A percentile compares a stretch with the other conserved stretches of the same genome.
Conservation (phyloP, 305 asterid species). For the Fraxinus paxiana region DNA sequence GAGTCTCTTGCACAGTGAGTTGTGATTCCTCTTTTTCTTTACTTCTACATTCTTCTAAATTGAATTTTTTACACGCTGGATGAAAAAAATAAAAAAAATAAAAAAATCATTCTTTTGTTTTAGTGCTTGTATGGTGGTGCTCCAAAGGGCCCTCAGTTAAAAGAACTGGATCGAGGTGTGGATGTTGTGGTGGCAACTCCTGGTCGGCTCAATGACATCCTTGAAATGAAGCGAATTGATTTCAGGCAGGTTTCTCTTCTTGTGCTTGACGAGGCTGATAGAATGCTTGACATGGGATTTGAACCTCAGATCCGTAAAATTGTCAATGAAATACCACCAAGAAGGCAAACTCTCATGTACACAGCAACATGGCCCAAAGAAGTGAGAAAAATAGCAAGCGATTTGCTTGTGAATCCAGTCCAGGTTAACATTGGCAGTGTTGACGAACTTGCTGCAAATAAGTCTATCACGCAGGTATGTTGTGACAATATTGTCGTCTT, state of each 20-base stretch:
- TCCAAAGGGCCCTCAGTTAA: too few species aligned
- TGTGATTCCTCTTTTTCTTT: neutral
- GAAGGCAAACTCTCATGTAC: constrained; percentile 97
- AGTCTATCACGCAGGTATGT: constrained; percentile 85
- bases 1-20: constrained; percentile 84
- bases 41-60: neutral
- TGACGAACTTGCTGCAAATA: constrained; percentile 88
- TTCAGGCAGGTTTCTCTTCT: too few species aligned
- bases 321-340: constrained; percentile 89
- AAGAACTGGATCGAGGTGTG: too few species aligned
- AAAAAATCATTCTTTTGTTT: neutral
- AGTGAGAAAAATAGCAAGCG: constrained; percentile 83
- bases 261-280: too few species aligned
- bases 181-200: too few species aligned
- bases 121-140: too few species aligned
- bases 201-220: too few species aligned
- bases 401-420: constrained; percentile 78
- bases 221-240: too few species aligned
- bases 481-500: neutral
- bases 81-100: neutral
- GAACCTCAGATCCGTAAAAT: constrained; percentile 97
- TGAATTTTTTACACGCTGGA: neutral
- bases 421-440: constrained; percentile 96
- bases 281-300: constrained; percentile 79
- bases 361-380: constrained; percentile 99